Base-by-base conservation (phyloP, 257 asterid genomes). In the Solanum etuberosum region DNA sequence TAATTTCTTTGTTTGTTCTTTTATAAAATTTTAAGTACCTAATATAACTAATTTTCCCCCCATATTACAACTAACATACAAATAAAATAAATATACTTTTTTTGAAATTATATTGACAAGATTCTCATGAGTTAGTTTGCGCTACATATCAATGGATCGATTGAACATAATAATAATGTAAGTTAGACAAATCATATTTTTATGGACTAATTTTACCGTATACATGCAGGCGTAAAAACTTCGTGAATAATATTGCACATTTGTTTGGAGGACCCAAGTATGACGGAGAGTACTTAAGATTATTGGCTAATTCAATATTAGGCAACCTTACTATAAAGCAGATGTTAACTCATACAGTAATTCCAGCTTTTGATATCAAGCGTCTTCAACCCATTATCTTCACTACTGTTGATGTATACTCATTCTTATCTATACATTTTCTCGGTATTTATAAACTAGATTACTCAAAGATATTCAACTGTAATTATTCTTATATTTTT, bases 331-430 rank as follows among this genome's bases (percentile, higher is more conserved):
- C 92, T 5, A 81, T 93, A 57, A 91, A 86, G 86, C 84, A 90
- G 23, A 89, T 93, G 6, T 88, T 92, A 35, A 91, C 93, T 6
- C 87, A 92, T 40, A 65, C 90, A 34, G 91, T 93, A 38, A 92
- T 93, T 48, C 94, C 94, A 35, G 86, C 94, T 34, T 93, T 92
- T 35, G 93, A 93, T 83, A 90, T 93, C 89, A 93, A 87, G 87
- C 89, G 77, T 42, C 92, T 91, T 63, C 94, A 92, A 31, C 93
- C 94, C 16, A 46, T 46, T 80, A 80, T 80, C 27, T 80, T 80
- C 42, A 80, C 85, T 18, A 80, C 85, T 9, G 68, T 29, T 46
- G 85, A 80, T 46, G 85, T 80, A 80, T 16, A 31, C 16, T 29
- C 15, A 7, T 78, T 1, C 13, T 15, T 25, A 46, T 46, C 84